Evolutionary conservation across 345 rosid species (phyloP), one percentile per base, ranked within the genome.

Genomic region (Brassica nigra): DNA sequence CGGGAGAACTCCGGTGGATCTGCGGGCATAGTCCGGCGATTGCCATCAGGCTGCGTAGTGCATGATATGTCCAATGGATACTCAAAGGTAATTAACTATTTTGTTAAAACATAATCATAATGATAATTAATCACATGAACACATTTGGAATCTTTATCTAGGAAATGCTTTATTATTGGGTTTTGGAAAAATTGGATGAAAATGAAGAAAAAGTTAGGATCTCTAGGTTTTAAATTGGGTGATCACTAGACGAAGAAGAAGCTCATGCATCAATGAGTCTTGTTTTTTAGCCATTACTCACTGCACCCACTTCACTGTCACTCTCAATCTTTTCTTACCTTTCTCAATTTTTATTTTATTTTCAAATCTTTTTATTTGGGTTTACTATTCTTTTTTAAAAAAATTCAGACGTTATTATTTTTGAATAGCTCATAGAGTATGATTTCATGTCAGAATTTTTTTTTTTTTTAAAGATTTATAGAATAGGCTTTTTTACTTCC

Each of bases 61-160:
- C 97, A 92, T 78, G 99, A 96, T 77, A 90, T 93, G 95, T 92
- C 97, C 5, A 96, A 89, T 82, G 97, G 97, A 7, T 96, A 92
- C 85, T 91, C 97, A 11, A 92, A 90, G 98, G 99, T 96, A 83
- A 66, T 44, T 30, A 55, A 58, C 62, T 9, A 74, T 42, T 28
- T 3, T 33, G 2, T 33, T 3, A 18, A 47, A 68, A 8, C 57
- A 66, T 36, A 65, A 65, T 49, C 71, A 55, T 71, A 62, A 39
- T 23, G 10, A 31, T 73, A 55, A 34, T 28, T 62, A 54, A 29
- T n/a, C 0, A 65, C 16, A 18, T 4, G 1, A n/a, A 47, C 62
- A 62, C 59, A 76, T 66, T 57, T 54, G 62, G 76, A 75, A 69
- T 80, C 83, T 70, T 58, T 80, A 12, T 27, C 33, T 14, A 1